A percentile compares a stretch with the other conserved stretches of the same genome.
Evolutionary conservation across 2,329 filamentous ascomycete species (phyloP).

Genomic region (Pseudonectria buxi): DNA sequence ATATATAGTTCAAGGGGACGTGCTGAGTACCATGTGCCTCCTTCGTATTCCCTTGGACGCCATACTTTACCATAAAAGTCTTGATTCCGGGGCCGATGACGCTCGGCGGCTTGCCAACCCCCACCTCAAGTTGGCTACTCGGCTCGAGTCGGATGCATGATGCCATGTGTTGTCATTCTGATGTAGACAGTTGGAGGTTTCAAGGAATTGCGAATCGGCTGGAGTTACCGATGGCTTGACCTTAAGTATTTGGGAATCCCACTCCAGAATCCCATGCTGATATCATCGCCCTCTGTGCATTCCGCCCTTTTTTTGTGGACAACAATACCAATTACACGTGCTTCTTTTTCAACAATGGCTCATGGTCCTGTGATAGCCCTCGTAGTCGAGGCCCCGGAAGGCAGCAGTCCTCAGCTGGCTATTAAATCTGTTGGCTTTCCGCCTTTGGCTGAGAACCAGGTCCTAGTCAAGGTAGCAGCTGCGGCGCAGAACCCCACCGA

Average conservation of each 20-base stretch:
- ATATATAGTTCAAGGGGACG: no score
- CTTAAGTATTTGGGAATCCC: no score
- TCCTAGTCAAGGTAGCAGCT: slow-evolving; percentile 16
- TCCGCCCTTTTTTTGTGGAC: neutral
- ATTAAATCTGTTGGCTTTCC: slow-evolving; percentile 10
- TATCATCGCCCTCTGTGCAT: neutral
- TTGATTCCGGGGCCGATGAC: no score
- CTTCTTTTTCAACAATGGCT: slow-evolving; percentile 5
- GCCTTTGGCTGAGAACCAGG: slow-evolving; percentile 12
- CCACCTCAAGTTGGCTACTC: neutral
- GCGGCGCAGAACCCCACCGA: slow-evolving; percentile 23
- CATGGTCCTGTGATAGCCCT: slow-evolving; percentile 10
- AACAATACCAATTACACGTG: no score
- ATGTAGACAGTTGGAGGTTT: no score
- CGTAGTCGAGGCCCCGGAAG: slow-evolving; percentile 12
- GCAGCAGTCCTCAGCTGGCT: slow-evolving; percentile 8
- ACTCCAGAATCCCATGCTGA: neutral
- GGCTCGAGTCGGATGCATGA: neutral
- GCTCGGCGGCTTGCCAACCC: no score
- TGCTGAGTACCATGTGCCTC: no score
- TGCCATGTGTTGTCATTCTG: neutral
- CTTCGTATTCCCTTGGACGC: no score
- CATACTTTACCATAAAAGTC: no score
- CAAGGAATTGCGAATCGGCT: no score
- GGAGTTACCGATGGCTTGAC: no score